A percentile compares a stretch with the other conserved stretches of the same genome.
Evolutionary conservation across 129 eudicot species (phyloP).

Genomic region (Cynara cardunculus): DNA sequence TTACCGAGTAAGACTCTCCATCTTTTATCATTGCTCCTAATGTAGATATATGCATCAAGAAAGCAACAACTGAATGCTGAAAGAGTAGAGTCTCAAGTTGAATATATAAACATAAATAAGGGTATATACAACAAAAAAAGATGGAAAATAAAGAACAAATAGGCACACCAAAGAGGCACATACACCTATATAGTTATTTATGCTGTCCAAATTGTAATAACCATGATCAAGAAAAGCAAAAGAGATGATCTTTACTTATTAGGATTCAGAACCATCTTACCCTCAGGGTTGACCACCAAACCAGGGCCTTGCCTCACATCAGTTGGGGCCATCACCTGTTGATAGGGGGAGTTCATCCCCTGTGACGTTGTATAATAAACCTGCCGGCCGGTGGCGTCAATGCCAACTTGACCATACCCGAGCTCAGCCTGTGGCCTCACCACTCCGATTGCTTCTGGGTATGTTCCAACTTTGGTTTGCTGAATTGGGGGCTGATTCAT

Average conservation of each 20-base stretch:
- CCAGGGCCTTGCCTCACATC: slow-evolving; percentile 27
- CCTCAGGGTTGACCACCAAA: slow-evolving; percentile 25
- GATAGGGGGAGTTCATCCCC: slow-evolving; percentile 29
- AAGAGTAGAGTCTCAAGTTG: not conserved
- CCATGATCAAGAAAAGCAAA: not conserved
- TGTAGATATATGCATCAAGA: not conserved
- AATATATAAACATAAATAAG: not conserved
- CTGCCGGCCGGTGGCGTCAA: slow-evolving; percentile 45
- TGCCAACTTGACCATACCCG: slow-evolving; percentile 32
- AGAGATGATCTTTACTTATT: not conserved
- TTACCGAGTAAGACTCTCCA: too few species aligned
- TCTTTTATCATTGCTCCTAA: too few species aligned
- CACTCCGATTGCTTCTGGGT: slow-evolving; percentile 32
- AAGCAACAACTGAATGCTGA: not conserved
- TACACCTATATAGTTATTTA: slow-evolving; percentile 14
- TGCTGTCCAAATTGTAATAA: not conserved
- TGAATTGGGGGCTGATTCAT: slow-evolving; percentile 32
- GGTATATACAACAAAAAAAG: slow-evolving; percentile 4
- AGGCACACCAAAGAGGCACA: slow-evolving; percentile 10
- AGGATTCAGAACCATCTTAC: slow-evolving; percentile 26
- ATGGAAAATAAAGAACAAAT: not conserved
- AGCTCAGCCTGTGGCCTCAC: slow-evolving; percentile 35
- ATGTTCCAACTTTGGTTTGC: slow-evolving; percentile 26
- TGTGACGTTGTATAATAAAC: slow-evolving; percentile 33
- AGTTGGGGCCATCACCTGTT: slow-evolving; percentile 24